Percentiles rank a stretch among this genome's conserved stretches.
Conservation (phyloP, 2,329 filamentous ascomycete species). For the Sporothrix variecibatus region DNA sequence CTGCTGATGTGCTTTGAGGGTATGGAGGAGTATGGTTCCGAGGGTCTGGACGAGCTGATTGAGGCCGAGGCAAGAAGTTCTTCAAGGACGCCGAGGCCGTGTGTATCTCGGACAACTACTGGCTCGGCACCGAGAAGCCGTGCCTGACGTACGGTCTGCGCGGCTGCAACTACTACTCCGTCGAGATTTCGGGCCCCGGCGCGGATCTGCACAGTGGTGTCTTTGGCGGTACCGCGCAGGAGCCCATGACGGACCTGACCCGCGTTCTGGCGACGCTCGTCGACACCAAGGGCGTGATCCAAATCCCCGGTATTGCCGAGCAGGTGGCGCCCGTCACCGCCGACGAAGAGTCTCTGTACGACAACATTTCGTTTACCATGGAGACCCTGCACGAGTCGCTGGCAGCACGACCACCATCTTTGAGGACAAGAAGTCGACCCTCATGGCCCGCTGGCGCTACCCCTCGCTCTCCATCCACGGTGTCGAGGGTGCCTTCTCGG, state of each 20-base stretch:
- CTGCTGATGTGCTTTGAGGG: slow-evolving; percentile 99
- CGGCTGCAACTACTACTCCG: slow-evolving; percentile 95
- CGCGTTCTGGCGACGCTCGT: slow-evolving; percentile 81
- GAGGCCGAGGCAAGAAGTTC: slow-evolving; percentile 87
- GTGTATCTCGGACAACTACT: slow-evolving; percentile 99
- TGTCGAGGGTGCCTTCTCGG: slow-evolving; percentile 90
- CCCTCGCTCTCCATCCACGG: slow-evolving; percentile 94
- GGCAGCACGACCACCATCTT: slow-evolving; percentile 87
- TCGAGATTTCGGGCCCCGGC: slow-evolving; percentile 87
- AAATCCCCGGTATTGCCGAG: slow-evolving; percentile 90
- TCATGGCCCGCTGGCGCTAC: slow-evolving; percentile 96
- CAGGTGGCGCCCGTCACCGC: slow-evolving; percentile 86
- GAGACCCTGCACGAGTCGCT: slow-evolving; percentile 90
- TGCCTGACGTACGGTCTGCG: slow-evolving; percentile 96
- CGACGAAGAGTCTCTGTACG: slow-evolving; percentile 87
- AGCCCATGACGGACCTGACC: slow-evolving; percentile 96
- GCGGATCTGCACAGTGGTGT: slow-evolving; percentile 96
- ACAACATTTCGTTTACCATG: slow-evolving; percentile 92
- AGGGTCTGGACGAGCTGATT: slow-evolving; percentile 95
- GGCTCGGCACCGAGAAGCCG: slow-evolving; percentile 97
- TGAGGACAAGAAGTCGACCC: slow-evolving; percentile 83
- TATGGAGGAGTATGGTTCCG: slow-evolving; percentile 98
- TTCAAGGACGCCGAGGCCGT: slow-evolving; percentile 96
- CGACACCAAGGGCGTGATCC: slow-evolving; percentile 86
- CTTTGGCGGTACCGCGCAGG: slow-evolving; percentile 92